A percentile compares a stretch with the other conserved stretches of the same genome.
Evolutionary conservation across 2,329 filamentous ascomycete genomes (phyloP).

Genomic region (Talaromyces sp.): DNA sequence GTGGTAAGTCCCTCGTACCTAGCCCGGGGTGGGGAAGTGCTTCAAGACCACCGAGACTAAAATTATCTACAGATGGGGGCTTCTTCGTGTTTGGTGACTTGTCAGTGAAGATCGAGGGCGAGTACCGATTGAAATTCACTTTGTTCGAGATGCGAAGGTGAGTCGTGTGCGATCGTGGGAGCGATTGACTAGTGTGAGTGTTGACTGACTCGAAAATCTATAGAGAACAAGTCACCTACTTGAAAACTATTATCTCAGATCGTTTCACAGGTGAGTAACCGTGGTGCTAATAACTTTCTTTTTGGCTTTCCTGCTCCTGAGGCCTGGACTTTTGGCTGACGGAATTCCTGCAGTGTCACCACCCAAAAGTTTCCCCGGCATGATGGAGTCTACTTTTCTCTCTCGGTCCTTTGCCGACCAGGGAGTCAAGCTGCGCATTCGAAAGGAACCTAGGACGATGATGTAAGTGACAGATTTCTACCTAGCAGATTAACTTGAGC

Average conservation of each 20-base stretch:
- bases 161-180: conserved; percentile 25
- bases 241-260: conserved; percentile 62
- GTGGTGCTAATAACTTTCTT: too few relatives aligned
- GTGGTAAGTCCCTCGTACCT: conserved; percentile 43
- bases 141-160: conserved; percentile 72
- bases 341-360: conserved; percentile 36
- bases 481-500: background rate
- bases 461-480: conserved; percentile 33
- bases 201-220: conserved; percentile 18
- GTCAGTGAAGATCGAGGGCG: conserved; percentile 74
- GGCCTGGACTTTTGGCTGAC: background rate
- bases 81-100: conserved; percentile 93
- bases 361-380: conserved; percentile 73
- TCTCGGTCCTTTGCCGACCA: conserved; percentile 85
- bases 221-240: conserved; percentile 51
- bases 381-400: conserved; percentile 78
- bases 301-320: conserved; percentile 9
- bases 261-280: conserved; percentile 64
- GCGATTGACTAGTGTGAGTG: background rate
- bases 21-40: too few relatives aligned
- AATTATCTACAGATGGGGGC: conserved; percentile 63
- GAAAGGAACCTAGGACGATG: conserved; percentile 75
- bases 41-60: background rate
- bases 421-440: conserved; percentile 77
- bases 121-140: conserved; percentile 73